These are phyloP conservation scores for Cytospora leucostoma DNA, from an alignment of 2,329 filamentous ascomycete species.

Conservation along the genomic window DNA sequence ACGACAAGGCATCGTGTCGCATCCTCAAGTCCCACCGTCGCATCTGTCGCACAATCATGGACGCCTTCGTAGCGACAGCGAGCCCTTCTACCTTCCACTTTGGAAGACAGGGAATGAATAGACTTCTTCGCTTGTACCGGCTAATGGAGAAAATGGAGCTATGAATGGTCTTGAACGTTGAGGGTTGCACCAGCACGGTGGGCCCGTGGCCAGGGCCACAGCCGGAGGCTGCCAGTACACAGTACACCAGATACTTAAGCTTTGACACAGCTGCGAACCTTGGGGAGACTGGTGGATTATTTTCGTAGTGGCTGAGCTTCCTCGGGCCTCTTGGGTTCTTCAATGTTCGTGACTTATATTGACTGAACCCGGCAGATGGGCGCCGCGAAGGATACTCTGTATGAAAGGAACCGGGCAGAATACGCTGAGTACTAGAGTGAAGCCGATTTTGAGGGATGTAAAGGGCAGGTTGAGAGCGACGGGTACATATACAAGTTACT, in stretches of 20 bases:
- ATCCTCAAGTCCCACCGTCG: not conserved
- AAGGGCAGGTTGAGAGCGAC: not conserved
- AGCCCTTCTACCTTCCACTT: not conserved
- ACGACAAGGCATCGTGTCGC: too few relatives aligned
- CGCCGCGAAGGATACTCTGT: too few relatives aligned
- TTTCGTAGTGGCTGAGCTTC: too few relatives aligned
- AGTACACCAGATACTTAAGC: not conserved
- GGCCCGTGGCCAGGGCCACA: not conserved
- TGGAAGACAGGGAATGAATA: not conserved
- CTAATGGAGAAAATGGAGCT: conserved; percentile 1
- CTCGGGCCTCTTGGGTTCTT: too few relatives aligned
- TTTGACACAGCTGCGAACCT: too few relatives aligned
- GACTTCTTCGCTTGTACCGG: conserved; percentile 14
- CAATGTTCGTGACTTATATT: too few relatives aligned
- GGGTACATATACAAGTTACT: not conserved
- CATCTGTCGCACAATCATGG: not conserved
- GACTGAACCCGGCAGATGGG: too few relatives aligned
- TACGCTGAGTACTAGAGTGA: not conserved
- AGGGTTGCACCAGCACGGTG: conserved; percentile 13
- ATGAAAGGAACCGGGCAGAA: too few relatives aligned
- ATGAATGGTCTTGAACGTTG: not conserved
- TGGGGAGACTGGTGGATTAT: too few relatives aligned
- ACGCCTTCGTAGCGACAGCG: not conserved
- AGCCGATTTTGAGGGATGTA: not conserved
- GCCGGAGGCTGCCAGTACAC: not conserved